Percentiles rank a stretch among this genome's conserved stretches.
Evolutionary conservation across 208 protist species (phyloP).

Genomic region (Wallacemonas rigidus): DNA sequence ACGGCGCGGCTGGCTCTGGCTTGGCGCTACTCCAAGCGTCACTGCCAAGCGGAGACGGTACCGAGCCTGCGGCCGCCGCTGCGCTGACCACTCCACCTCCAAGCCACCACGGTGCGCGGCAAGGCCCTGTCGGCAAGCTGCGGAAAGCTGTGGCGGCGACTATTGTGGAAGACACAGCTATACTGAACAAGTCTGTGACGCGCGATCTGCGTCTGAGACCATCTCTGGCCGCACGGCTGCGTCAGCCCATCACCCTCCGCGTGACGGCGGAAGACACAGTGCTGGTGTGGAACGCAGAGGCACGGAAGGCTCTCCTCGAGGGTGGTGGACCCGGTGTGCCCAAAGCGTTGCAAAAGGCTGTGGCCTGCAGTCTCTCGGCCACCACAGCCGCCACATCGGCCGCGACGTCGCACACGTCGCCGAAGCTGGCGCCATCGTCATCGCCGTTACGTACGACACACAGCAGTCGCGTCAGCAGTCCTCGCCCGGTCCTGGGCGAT

Average conservation of each 20-base stretch:
- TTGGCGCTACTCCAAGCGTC: background rate
- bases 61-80: background rate
- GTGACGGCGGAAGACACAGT: slow-evolving; percentile 16
- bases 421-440: too few relatives aligned
- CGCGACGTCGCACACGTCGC: background rate
- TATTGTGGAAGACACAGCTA: background rate
- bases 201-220: slow-evolving; percentile 15
- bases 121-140: slow-evolving; percentile 12
- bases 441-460: too few relatives aligned
- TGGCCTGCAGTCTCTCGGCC: slow-evolving; percentile 1
- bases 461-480: too few relatives aligned
- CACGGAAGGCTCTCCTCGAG: slow-evolving; percentile 14
- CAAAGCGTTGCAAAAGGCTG: slow-evolving; percentile 16
- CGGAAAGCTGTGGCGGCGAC: slow-evolving; percentile 18
- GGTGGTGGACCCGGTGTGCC: slow-evolving; percentile 2
- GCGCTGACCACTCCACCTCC: background rate
- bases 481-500: too few relatives aligned
- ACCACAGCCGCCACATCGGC: background rate
- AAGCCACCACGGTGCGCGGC: slow-evolving; percentile 4
- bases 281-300: slow-evolving; percentile 2
- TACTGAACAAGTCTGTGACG: slow-evolving; percentile 1
- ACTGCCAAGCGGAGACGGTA: slow-evolving; percentile 1
- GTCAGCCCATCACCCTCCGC: slow-evolving; percentile 16
- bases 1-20: background rate
- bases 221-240: slow-evolving; percentile 1